Evolutionary conservation across 2,329 filamentous ascomycete species (phyloP), one percentile per base, ranked within the genome.

Genomic region (Penicillium sp.): DNA sequence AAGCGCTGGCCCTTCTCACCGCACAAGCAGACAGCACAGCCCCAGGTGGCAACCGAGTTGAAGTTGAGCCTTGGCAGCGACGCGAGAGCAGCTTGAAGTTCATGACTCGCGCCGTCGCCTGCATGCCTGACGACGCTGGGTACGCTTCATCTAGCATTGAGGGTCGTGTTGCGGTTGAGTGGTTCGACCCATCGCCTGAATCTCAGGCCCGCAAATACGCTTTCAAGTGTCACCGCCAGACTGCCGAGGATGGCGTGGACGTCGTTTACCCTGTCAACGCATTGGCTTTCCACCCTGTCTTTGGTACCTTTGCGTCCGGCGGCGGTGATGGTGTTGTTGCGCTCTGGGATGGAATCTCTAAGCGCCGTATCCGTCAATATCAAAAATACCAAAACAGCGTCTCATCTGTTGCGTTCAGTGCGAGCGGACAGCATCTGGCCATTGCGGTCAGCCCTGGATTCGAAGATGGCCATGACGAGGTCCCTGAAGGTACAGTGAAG

Each of bases 141-240:
- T 99, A 97, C 73, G 93, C 93, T 10, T 93, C 89, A 1, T 91
- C 86, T 58, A 93, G 88, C 68, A 99, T 99, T 68, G 94, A 99
- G 73, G 94, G 94, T 5, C 87, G 94, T 67, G 92, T 99, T 2
- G 93, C 93, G 0, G 94, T 99, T 1, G 94, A 99, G 75, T 97
- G 93, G 91, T 97, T 99, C 73, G 94, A 97, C 71, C 90, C 94
- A 17, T 90, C 87, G 6, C 81, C 86, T 42, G 90, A 93, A 74
- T 93, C 90, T 4, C 93, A 97, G 78, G 89, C 90, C 39, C 86
- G 93, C 65, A 97, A 97, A 75, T 99, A 97, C 74, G 94, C 94
- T 15, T 99, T 99, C 85, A 99, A 99, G 77, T 99, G 94, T 77
- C 94, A 99, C 77, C 86, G 94, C 5, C 91, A 96, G 74, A 83